phyloP scores from a whole-genome alignment of 164 flowering plant species.

The Magnolia changhungtana region DNA sequence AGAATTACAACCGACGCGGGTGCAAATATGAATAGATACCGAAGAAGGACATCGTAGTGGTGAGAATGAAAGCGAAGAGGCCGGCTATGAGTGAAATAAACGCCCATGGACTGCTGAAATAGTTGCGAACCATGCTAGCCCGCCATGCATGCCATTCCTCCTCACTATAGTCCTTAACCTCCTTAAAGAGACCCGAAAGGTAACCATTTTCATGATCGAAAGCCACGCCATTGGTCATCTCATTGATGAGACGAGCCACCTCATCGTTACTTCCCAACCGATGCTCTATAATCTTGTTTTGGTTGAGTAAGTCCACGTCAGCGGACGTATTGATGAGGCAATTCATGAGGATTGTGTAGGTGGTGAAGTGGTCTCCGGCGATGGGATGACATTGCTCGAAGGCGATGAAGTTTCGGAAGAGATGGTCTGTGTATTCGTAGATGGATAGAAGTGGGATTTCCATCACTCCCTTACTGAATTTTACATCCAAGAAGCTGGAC shows the following conservation, averaged over 20 bases:
- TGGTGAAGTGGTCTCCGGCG: constrained; percentile 48
- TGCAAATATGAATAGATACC: background rate
- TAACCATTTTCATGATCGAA: constrained; percentile 29
- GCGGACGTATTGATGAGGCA: constrained; percentile 38
- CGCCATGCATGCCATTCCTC: constrained; percentile 38
- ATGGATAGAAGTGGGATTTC: constrained; percentile 59
- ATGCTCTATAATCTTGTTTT: constrained; percentile 35
- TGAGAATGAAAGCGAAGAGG: background rate
- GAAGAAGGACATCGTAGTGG: background rate
- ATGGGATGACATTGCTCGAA: constrained; percentile 74
- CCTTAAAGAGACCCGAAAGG: constrained; percentile 23
- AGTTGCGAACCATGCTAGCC: constrained; percentile 44
- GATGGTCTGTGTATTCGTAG: constrained; percentile 68
- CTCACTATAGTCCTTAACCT: constrained; percentile 34
- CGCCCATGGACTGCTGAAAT: constrained; percentile 9
- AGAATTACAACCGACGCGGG: too few relatives aligned
- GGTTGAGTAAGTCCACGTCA: constrained; percentile 39
- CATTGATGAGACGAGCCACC: constrained; percentile 46
- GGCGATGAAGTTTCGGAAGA: constrained; percentile 76
- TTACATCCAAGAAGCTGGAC: constrained; percentile 35
- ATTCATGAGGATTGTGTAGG: constrained; percentile 48
- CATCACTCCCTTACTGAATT: constrained; percentile 42
- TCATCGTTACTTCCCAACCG: constrained; percentile 50
- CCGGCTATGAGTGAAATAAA: background rate
- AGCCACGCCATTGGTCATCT: constrained; percentile 34